Evolutionary conservation across 768 basidiomycete species (phyloP).

Genomic region (Kwoniella europaea): DNA sequence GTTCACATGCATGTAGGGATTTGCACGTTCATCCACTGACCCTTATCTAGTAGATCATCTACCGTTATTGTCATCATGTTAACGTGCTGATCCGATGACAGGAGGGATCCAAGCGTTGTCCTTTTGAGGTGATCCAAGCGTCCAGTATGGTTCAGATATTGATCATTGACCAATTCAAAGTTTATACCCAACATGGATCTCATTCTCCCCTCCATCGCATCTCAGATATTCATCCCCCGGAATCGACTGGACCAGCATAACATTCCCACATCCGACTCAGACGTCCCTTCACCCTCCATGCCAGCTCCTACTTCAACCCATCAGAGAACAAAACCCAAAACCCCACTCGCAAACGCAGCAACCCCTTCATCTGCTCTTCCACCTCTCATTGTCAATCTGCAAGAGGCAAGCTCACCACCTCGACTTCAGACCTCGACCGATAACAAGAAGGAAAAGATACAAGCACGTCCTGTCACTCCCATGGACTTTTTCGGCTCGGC

Average conservation of each 20-base stretch:
- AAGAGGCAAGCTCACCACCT: conserved; percentile 4
- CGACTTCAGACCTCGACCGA: neutral
- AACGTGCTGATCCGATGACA: too few relatives aligned
- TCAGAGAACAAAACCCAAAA: neutral
- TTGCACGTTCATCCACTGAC: too few relatives aligned
- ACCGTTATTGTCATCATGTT: too few relatives aligned
- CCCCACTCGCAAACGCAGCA: neutral
- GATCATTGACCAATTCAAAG: too few relatives aligned
- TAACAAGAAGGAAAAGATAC: neutral
- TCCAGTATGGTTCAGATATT: too few relatives aligned
- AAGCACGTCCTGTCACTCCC: conserved; percentile 12
- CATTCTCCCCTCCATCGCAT: conserved; percentile 16
- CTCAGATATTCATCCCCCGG: neutral
- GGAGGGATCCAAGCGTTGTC: too few relatives aligned
- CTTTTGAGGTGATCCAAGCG: too few relatives aligned
- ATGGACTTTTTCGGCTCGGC: conserved; percentile 2
- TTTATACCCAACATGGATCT: conserved; percentile 5
- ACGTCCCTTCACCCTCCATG: neutral
- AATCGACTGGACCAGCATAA: too few relatives aligned
- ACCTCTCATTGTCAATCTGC: conserved; percentile 13
- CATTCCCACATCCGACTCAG: neutral
- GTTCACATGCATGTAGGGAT: too few relatives aligned
- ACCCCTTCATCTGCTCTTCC: neutral
- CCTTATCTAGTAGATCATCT: too few relatives aligned
- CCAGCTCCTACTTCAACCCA: neutral